These are phyloP conservation scores for Penicillium crystallinum DNA, from an alignment of 495 filamentous ascomycete species.

Conservation along the genomic window DNA sequence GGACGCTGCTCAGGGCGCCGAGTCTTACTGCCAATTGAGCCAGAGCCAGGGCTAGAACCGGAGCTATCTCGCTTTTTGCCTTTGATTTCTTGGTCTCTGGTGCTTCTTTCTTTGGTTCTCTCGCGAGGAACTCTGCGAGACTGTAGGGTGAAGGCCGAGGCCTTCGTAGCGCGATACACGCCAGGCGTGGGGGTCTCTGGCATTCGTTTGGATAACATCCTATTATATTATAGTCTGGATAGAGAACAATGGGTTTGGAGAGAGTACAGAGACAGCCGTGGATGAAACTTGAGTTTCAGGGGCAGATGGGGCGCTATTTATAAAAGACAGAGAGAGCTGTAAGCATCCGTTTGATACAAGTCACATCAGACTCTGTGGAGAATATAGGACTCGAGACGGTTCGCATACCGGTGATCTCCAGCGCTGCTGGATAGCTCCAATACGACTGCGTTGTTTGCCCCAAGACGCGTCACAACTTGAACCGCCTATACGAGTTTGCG, in stretches of 20 bases:
- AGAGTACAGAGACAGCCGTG: neutral
- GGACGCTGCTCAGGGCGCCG: constrained; percentile 27
- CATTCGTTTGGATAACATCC: constrained; percentile 31
- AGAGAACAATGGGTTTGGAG: neutral
- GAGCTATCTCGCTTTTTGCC: constrained; percentile 12
- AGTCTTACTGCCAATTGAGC: constrained; percentile 15
- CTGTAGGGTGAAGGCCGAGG: constrained; percentile 9
- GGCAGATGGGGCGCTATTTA: constrained; percentile 4
- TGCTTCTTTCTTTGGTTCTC: constrained; percentile 4
- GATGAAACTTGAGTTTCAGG: constrained; percentile 15
- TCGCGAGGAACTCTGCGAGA: constrained; percentile 11
- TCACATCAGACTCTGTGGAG: constrained; percentile 3
- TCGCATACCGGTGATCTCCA: neutral
- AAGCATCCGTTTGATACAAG: constrained; percentile 4
- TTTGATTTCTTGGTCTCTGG: neutral
- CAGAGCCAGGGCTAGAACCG: constrained; percentile 11
- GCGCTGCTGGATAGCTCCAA: constrained; percentile 11
- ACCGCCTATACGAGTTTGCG: constrained; percentile 35
- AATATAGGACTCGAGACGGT: constrained; percentile 5
- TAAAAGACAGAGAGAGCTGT: neutral
- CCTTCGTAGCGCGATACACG: constrained; percentile 45
- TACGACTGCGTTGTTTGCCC: constrained; percentile 1
- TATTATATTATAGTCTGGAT: constrained; percentile 3
- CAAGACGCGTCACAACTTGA: constrained; percentile 31
- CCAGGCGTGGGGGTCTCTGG: constrained; percentile 35